A percentile compares a stretch with the other conserved stretches of the same genome.
Evolutionary conservation across 768 basidiomycete genomes (phyloP).

Genomic region (Russula abietina): DNA sequence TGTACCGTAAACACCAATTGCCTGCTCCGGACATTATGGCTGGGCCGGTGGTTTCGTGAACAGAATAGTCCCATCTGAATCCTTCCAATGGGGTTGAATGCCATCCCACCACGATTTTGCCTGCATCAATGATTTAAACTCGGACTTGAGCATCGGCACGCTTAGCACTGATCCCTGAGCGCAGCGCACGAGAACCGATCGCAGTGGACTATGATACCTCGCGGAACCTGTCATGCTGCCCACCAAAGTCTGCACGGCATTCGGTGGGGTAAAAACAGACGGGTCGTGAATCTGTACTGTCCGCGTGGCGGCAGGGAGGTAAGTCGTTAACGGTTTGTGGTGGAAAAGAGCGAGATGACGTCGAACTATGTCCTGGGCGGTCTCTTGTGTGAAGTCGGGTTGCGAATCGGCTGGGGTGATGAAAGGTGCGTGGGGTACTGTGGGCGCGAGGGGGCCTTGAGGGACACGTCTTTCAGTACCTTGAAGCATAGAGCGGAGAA

Average conservation of each 20-base stretch:
- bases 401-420: constrained; percentile 49
- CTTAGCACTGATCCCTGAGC: constrained; percentile 45
- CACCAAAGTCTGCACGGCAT: constrained; percentile 12
- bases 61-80: constrained; percentile 5
- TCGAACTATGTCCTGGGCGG: constrained; percentile 49
- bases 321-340: constrained; percentile 39
- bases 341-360: constrained; percentile 61
- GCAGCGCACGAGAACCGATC: constrained; percentile 50
- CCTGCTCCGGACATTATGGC: neutral
- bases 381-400: constrained; percentile 52
- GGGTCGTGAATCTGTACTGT: constrained; percentile 31
- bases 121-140: constrained; percentile 47
- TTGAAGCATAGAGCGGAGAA: constrained; percentile 55
- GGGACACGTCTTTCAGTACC: constrained; percentile 41
- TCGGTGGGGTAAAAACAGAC: neutral
- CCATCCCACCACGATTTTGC: constrained; percentile 83
- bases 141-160: constrained; percentile 55
- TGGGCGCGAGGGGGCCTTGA: constrained; percentile 3
- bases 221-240: constrained; percentile 38
- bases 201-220: constrained; percentile 36
- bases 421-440: constrained; percentile 48
- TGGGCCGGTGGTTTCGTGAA: constrained; percentile 5
- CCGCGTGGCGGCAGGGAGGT: constrained; percentile 25
- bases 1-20: neutral
- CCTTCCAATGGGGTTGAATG: constrained; percentile 27